A percentile compares a stretch with the other conserved stretches of the same genome.
Evolutionary conservation across 306 rosid genomes (phyloP).

Genomic region (Malus fusca): DNA sequence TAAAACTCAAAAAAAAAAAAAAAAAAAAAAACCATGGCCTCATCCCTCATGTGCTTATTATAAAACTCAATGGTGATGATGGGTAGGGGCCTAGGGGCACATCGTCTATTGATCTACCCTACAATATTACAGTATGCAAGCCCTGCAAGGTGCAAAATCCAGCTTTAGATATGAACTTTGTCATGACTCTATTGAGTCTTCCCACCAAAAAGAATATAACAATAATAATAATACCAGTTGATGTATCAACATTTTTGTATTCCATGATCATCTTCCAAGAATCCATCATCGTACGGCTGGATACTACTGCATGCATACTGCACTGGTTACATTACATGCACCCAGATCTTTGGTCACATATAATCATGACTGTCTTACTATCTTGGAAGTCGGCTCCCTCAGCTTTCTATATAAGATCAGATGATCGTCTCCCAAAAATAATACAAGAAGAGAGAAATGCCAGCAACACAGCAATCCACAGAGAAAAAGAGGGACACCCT

Average conservation of each 20-base stretch:
- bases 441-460: neutral
- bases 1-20: too few species aligned
- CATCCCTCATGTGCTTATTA: neutral
- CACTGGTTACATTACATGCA: neutral
- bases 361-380: neutral
- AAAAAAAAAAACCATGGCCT: too few species aligned
- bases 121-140: neutral
- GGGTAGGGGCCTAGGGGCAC: neutral
- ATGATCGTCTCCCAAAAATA: neutral
- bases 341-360: neutral
- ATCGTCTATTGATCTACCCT: neutral
- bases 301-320: neutral
- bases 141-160: neutral
- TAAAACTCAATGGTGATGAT: neutral
- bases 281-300: neutral
- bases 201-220: slow-evolving; percentile 12
- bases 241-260: neutral
- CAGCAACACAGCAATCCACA: neutral
- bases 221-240: neutral
- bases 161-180: slow-evolving; percentile 20
- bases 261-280: neutral
- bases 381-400: slow-evolving; percentile 14
- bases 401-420: neutral
- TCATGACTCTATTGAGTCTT: slow-evolving; percentile 22
- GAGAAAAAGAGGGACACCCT: neutral